These are phyloP conservation scores for Trichoderma cornu-damae DNA, from an alignment of 2,329 filamentous ascomycete species.

Conservation along the genomic window DNA sequence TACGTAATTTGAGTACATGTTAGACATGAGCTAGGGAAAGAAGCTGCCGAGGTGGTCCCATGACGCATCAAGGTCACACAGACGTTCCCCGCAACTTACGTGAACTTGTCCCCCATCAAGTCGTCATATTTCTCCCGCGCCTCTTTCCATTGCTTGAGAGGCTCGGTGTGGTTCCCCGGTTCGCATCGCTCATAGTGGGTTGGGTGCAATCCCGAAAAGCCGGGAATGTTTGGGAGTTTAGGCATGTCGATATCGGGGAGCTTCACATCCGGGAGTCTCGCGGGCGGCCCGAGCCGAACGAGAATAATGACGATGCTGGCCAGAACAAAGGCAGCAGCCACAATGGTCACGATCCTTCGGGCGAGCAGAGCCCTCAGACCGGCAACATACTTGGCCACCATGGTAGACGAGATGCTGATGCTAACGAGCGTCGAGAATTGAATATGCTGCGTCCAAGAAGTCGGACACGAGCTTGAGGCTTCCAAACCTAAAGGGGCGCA, in stretches of 20 bases:
- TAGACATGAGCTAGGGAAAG: not conserved
- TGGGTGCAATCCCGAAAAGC: not conserved
- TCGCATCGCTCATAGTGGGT: constrained; percentile 5
- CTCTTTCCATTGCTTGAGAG: constrained; percentile 16
- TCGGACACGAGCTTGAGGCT: constrained; percentile 2
- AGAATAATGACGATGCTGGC: constrained; percentile 16
- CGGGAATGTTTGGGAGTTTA: constrained; percentile 1
- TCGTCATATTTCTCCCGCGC: constrained; percentile 38
- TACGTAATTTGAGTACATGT: not conserved
- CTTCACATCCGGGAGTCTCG: constrained; percentile 6
- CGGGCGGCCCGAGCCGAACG: constrained; percentile 6
- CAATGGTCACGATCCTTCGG: constrained; percentile 11
- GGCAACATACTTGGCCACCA: constrained; percentile 18
- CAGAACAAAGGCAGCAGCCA: constrained; percentile 11
- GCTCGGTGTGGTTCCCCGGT: constrained; percentile 8
- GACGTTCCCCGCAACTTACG: constrained; percentile 21
- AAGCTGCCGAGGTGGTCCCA: not conserved
- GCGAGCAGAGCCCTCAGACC: constrained; percentile 13
- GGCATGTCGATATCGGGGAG: constrained; percentile 17
- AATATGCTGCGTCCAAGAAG: not conserved
- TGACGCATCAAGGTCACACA: not conserved
- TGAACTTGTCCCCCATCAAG: constrained; percentile 26
- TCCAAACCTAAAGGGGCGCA: constrained; percentile 1
- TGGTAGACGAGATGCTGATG: not conserved
- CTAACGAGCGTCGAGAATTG: constrained; percentile 13